A percentile compares a stretch with the other conserved stretches of the same genome.
Evolutionary conservation across 306 rosid genomes (phyloP).

Genomic region (Fagus sylvatica): DNA sequence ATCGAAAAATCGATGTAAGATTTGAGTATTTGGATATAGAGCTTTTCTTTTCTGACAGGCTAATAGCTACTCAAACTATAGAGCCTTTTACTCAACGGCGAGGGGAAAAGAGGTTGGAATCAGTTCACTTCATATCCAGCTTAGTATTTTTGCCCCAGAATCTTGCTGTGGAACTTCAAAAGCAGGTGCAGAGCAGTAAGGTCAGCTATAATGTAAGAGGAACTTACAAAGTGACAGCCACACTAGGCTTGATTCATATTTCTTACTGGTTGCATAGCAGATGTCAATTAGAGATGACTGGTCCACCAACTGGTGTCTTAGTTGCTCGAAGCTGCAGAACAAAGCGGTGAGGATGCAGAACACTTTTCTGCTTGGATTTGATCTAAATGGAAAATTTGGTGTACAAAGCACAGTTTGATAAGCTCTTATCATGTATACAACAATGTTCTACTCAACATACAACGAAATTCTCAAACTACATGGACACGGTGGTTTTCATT

Average conservation of each 20-base stretch:
- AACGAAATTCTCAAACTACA: background rate
- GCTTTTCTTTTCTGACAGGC: constrained; percentile 69
- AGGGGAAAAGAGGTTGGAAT: constrained; percentile 56
- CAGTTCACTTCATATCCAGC: constrained; percentile 68
- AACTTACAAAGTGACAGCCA: constrained; percentile 66
- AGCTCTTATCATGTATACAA: background rate
- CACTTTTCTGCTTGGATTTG: constrained; percentile 18
- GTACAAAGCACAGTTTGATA: constrained; percentile 2
- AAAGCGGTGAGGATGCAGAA: constrained; percentile 41
- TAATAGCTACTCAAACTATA: constrained; percentile 63
- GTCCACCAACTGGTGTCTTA: constrained; percentile 77
- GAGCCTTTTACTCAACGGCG: constrained; percentile 63
- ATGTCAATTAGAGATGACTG: constrained; percentile 83
- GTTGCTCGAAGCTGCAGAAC: constrained; percentile 72
- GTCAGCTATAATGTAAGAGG: constrained; percentile 65
- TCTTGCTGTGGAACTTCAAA: constrained; percentile 63
- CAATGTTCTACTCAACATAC: background rate
- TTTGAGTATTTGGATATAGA: constrained; percentile 60
- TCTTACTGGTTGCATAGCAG: constrained; percentile 66
- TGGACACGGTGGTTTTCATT: background rate
- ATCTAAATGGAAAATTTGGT: constrained; percentile 20
- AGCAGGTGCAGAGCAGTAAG: constrained; percentile 63
- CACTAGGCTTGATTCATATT: constrained; percentile 55
- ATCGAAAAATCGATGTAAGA: constrained; percentile 55
- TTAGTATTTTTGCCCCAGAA: constrained; percentile 82